Percentiles rank a stretch among this genome's conserved stretches.
phyloP scores from a whole-genome alignment of 1,284 basidiomycete genomes.

The Puccinia polysora region DNA sequence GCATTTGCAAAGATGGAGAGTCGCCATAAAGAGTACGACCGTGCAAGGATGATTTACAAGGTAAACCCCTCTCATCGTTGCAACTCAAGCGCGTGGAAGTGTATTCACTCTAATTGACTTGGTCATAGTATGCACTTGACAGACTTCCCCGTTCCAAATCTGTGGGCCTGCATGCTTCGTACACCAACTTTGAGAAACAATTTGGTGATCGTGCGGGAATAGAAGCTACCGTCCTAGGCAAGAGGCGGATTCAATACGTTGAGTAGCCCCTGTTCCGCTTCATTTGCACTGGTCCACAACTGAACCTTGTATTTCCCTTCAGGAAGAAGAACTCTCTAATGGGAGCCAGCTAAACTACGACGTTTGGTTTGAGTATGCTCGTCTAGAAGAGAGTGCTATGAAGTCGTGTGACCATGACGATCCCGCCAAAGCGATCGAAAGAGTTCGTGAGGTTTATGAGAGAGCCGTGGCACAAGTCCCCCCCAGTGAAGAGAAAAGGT shows the following conservation, averaged over 20 bases:
- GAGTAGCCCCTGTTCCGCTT: constrained; percentile 47
- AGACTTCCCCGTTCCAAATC: constrained; percentile 87
- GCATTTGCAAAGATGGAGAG: constrained; percentile 99
- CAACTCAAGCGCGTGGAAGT: constrained; percentile 16
- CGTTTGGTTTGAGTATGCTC: constrained; percentile 94
- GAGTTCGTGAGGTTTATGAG: constrained; percentile 91
- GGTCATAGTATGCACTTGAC: constrained; percentile 75
- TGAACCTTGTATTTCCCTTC: neutral
- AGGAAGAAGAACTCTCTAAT: constrained; percentile 74
- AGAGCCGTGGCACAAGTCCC: constrained; percentile 93
- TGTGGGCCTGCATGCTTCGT: constrained; percentile 74
- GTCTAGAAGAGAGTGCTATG: constrained; percentile 84
- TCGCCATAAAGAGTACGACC: constrained; percentile 87
- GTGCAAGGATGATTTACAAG: constrained; percentile 95
- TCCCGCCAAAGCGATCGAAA: constrained; percentile 57
- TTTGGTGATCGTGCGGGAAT: constrained; percentile 82
- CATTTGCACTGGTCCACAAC: neutral
- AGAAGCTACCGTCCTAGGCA: constrained; percentile 89
- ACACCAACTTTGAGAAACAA: constrained; percentile 97
- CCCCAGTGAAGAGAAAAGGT: constrained; percentile 76
- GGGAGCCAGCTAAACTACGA: constrained; percentile 87
- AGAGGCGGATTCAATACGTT: constrained; percentile 90
- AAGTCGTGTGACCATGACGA: constrained; percentile 71
- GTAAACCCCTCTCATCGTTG: constrained; percentile 53
- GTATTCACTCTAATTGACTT: neutral